These are phyloP conservation scores for Tausonia pullulans DNA, from an alignment of 1,284 basidiomycete species.

Conservation along the genomic window DNA sequence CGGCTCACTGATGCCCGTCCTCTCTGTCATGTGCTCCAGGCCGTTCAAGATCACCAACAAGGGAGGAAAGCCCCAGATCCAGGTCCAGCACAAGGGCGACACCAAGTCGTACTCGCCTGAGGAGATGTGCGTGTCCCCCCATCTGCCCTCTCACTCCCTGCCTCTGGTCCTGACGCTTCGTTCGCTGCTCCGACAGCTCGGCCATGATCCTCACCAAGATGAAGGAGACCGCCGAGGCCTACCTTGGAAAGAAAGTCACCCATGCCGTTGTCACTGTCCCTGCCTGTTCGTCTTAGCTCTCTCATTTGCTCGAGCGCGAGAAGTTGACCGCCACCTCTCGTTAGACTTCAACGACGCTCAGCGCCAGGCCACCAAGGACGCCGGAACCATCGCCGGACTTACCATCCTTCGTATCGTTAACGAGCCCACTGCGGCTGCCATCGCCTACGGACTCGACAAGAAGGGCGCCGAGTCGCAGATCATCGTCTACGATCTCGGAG, in stretches of 20 bases:
- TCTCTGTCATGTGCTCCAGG: constrained; percentile 23
- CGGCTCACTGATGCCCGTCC: neutral
- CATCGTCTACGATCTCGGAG: constrained; percentile 94
- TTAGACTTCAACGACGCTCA: constrained; percentile 93
- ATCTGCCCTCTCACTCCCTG: neutral
- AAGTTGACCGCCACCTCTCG: neutral
- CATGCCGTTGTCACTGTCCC: constrained; percentile 98
- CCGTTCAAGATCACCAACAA: constrained; percentile 83
- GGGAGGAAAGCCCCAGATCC: constrained; percentile 74
- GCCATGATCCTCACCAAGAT: constrained; percentile 95
- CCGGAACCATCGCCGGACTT: constrained; percentile 91
- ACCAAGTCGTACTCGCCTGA: constrained; percentile 49
- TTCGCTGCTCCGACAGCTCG: constrained; percentile 36
- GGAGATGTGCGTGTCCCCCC: neutral
- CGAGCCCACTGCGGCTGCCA: constrained; percentile 93
- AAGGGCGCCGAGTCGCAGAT: constrained; percentile 67
- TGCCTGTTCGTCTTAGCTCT: constrained; percentile 45
- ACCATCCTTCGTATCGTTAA: constrained; percentile 98
- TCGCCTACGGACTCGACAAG: constrained; percentile 92
- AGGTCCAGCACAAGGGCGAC: constrained; percentile 83
- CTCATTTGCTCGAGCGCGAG: neutral
- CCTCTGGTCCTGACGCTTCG: neutral
- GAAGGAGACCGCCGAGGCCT: constrained; percentile 99
- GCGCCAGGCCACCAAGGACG: constrained; percentile 95
- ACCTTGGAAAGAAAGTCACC: constrained; percentile 90